Conservation (phyloP, 768 basidiomycete genomes). For the Russula ochroleuca region DNA sequence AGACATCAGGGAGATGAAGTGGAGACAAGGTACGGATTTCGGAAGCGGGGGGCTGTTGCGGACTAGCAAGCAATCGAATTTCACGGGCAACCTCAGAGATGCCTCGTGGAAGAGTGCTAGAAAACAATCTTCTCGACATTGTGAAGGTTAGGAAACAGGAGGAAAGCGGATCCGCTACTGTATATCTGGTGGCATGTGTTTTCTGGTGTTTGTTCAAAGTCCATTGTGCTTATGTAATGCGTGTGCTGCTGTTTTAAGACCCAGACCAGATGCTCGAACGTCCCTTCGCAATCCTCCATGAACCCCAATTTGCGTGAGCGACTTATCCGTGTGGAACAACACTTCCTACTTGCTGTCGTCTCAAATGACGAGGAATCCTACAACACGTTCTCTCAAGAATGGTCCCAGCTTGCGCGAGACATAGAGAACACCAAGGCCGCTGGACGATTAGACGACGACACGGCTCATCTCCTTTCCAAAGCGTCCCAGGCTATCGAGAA, state of each 20-base stretch:
- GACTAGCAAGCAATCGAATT: background rate
- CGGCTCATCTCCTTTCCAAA: background rate
- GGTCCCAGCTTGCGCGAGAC: slow-evolving; percentile 1
- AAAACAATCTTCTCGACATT: background rate
- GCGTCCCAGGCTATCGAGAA: background rate
- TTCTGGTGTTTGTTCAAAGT: background rate
- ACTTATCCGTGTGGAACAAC: slow-evolving; percentile 5
- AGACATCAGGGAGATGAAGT: slow-evolving; percentile 8
- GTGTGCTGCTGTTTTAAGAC: background rate
- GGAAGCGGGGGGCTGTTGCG: rapidly evolving
- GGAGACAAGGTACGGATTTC: background rate
- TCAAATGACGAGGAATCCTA: background rate
- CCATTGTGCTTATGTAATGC: slow-evolving; percentile 22
- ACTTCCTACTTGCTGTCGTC: slow-evolving; percentile 2
- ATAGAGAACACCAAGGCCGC: background rate
- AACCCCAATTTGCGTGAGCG: background rate
- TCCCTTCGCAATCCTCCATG: slow-evolving; percentile 1
- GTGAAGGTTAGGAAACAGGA: background rate
- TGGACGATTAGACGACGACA: background rate
- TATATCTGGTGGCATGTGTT: background rate
- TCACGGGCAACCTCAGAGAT: background rate
- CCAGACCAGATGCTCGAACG: too few species aligned
- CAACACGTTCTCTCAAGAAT: background rate
- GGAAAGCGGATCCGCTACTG: too few species aligned
- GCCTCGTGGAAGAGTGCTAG: background rate